Evolutionary conservation across 306 rosid genomes (phyloP).

Genomic region (Rubus idaeus): DNA sequence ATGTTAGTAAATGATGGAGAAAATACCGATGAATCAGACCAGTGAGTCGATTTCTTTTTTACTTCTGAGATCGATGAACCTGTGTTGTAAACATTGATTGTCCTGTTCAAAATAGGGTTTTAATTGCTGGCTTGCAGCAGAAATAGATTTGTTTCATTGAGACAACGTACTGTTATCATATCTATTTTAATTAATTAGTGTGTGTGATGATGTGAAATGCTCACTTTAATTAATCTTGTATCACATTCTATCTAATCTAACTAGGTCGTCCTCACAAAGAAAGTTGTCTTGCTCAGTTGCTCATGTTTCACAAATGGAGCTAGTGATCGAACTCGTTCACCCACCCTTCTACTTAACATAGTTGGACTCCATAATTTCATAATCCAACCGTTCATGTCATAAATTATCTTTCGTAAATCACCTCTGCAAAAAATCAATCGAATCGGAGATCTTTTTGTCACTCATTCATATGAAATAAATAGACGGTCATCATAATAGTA

Average conservation of each 20-base stretch:
- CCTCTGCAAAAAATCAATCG: too few species aligned
- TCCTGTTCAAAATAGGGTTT: too few species aligned
- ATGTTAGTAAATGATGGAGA: slow-evolving; percentile 8
- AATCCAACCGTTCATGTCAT: too few species aligned
- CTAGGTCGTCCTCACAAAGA: not conserved
- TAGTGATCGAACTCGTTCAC: too few species aligned
- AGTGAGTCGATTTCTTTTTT: not conserved
- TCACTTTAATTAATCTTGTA: not conserved
- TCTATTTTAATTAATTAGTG: not conserved
- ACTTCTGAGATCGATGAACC: not conserved
- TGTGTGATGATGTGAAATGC: not conserved
- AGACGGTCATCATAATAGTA: too few species aligned
- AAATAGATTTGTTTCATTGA: not conserved
- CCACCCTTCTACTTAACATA: too few species aligned
- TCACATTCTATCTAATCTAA: not conserved
- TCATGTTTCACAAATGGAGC: not conserved
- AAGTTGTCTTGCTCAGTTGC: not conserved
- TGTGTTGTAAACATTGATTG: not conserved
- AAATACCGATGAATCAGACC: not conserved
- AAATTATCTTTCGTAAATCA: too few species aligned
- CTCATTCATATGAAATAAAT: too few species aligned
- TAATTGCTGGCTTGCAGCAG: not conserved
- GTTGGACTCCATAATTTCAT: too few species aligned
- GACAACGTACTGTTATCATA: not conserved
- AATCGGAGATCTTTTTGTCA: too few species aligned